Base-by-base conservation (phyloP, 176 grass and related monocot species). In the Tillandsia fasciculata region DNA sequence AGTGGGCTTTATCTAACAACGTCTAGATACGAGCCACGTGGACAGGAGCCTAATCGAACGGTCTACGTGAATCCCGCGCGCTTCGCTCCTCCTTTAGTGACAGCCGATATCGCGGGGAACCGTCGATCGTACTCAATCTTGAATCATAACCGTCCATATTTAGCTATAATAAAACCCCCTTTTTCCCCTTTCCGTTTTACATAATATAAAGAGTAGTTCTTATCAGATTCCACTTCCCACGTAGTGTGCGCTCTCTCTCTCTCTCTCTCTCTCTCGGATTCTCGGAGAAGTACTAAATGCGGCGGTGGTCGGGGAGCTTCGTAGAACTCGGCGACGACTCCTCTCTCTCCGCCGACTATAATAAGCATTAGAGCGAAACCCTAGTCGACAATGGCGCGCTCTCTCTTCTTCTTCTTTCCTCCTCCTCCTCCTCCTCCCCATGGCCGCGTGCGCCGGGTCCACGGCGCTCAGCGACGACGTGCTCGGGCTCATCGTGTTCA, bases 401-500 rank as follows among this genome's bases (percentile, higher is more conserved):
- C 77, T 75, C 65, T 64, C 74, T 64, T 80, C 59, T 53, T 67
- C 9, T 51, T 75, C 74, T 20, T 20, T 76, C 67, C 64, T 47
- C 51, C 50, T 84, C 0, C 28, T 84, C 42, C 8, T 70, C n/a
- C 65, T 67, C 63, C 77, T 78, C 53, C 54, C 68, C 50, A 15
- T 58, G 8, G 9, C 65, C 48, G 65, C 24, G 27, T 76, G 42
- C 2, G 53, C 65, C 49, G 64, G 33, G n/a, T 52, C 65, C 27
- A 48, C 82, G n/a, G 79, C 89, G 20, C 69, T 99, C 63, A 78
- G 80, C 78, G 95, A 99, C 84, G 95, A 99, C 76, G 87, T 99
- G 68, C 80, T 99, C 52, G 95, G 90, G 23, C 77, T 99, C 50
- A 93, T 99, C 68, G 90, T 94, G 15, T 99, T 99, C 82, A 93